A percentile compares a stretch with the other conserved stretches of the same genome.
phyloP scores from a whole-genome alignment of 176 grass and related monocot genomes.

The Avena eriantha region DNA sequence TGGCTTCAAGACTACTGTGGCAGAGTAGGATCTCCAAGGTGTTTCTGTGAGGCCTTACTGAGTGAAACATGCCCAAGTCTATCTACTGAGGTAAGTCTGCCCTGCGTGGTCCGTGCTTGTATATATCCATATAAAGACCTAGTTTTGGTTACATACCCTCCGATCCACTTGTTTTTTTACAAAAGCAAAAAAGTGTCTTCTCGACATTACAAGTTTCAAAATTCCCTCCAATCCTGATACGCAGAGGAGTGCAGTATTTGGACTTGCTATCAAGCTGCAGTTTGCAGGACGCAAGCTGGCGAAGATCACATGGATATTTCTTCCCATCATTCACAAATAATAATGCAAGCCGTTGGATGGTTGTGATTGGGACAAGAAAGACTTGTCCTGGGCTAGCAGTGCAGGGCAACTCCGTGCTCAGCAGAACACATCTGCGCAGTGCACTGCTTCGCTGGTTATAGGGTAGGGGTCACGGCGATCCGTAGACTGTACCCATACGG shows the following conservation, averaged over 20 bases:
- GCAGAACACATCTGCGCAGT: not conserved
- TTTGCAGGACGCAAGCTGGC: slow-evolving; percentile 42
- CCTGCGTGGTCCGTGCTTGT: too few species aligned
- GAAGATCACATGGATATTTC: slow-evolving; percentile 45
- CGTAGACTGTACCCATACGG: not conserved
- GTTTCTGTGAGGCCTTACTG: not conserved
- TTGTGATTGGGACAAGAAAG: slow-evolving; percentile 38
- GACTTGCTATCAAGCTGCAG: slow-evolving; percentile 21
- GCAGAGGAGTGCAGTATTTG: not conserved
- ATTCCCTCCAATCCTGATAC: too few species aligned
- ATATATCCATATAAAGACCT: too few species aligned
- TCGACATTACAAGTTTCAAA: not conserved
- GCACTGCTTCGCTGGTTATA: not conserved
- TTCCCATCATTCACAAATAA: slow-evolving; percentile 53
- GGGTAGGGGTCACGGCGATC: not conserved
- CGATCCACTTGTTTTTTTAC: too few species aligned
- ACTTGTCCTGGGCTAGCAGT: slow-evolving; percentile 35
- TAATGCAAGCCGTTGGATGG: slow-evolving; percentile 35
- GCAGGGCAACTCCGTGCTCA: slow-evolving; percentile 4
- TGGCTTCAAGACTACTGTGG: not conserved
- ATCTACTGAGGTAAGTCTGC: too few species aligned
- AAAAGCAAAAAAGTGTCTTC: not conserved
- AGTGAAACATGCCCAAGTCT: too few species aligned
- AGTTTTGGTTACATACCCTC: not conserved
- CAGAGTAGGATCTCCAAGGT: not conserved